Percentiles rank a stretch among this genome's conserved stretches.
Conservation (phyloP, 371 early-diverging fungal genomes). For the Gilbertella persicaria region DNA sequence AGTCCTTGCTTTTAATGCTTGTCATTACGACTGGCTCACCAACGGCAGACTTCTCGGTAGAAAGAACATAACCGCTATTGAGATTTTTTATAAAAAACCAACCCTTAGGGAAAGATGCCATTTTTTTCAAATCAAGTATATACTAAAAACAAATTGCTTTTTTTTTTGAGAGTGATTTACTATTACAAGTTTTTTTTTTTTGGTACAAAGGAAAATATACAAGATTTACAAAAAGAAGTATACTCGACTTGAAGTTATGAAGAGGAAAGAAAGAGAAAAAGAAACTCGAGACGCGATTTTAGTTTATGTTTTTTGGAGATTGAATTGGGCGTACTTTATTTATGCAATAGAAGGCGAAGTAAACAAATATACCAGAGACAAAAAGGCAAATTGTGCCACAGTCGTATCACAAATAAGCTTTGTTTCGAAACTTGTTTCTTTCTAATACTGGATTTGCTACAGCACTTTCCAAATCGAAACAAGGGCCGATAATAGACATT, state of each 20-base stretch:
- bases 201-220: too few relatives aligned
- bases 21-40: conserved; percentile 41
- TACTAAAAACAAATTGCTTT: neutral
- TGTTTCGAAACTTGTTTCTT: conserved; percentile 4
- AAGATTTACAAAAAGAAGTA: neutral
- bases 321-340: neutral
- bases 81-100: conserved; percentile 65
- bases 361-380: neutral
- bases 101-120: conserved; percentile 46
- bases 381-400: conserved; percentile 1
- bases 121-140: conserved; percentile 15
- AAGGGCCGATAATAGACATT: conserved; percentile 9
- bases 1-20: conserved; percentile 31
- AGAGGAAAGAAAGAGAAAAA: neutral
- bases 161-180: neutral
- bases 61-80: conserved; percentile 47
- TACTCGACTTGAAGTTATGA: neutral
- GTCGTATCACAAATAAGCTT: conserved; percentile 6
- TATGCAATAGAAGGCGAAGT: neutral
- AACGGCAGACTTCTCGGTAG: conserved; percentile 33
- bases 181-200: conserved; percentile 5
- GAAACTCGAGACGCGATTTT: neutral
- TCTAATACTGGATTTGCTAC: neutral
- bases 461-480: conserved; percentile 8
- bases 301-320: neutral